Percentiles rank a stretch among this genome's conserved stretches.
phyloP scores from a whole-genome alignment of 2,329 filamentous ascomycete genomes.

The Cladorrhinum sp. region DNA sequence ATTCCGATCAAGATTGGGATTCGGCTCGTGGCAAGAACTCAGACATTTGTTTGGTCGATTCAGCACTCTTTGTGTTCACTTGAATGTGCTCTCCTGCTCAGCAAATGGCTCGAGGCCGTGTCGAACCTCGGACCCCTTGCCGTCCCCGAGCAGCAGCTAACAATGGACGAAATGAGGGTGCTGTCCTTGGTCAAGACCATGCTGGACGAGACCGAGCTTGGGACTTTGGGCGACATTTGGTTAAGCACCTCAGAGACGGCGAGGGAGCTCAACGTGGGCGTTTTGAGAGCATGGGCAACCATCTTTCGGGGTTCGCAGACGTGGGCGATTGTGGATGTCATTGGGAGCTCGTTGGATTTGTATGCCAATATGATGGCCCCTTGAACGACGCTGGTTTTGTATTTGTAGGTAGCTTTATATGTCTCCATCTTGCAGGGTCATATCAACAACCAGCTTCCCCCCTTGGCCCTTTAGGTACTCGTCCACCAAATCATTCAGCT shows the following conservation, averaged over 20 bases:
- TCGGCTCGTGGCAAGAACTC: slow-evolving; percentile 49
- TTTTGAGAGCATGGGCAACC: slow-evolving; percentile 21
- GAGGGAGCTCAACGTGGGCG: slow-evolving; percentile 13
- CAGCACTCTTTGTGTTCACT: slow-evolving; percentile 53
- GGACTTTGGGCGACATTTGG: slow-evolving; percentile 1
- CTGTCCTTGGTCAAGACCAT: slow-evolving; percentile 17
- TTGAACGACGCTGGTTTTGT: too few relatives aligned
- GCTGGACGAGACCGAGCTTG: slow-evolving; percentile 21
- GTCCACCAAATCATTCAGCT: slow-evolving; percentile 40
- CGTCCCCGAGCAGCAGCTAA: background rate
- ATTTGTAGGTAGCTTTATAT: too few relatives aligned
- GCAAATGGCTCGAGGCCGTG: slow-evolving; percentile 38
- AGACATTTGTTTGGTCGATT: slow-evolving; percentile 54
- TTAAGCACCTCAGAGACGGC: slow-evolving; percentile 5
- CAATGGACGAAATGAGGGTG: slow-evolving; percentile 12
- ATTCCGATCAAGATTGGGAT: slow-evolving; percentile 53
- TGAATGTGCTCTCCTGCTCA: slow-evolving; percentile 48
- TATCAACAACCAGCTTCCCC: slow-evolving; percentile 45
- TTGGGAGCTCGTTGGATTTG: slow-evolving; percentile 18
- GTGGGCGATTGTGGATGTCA: slow-evolving; percentile 21
- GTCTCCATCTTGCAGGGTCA: slow-evolving; percentile 20
- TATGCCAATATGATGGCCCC: slow-evolving; percentile 23
- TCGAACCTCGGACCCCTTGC: background rate
- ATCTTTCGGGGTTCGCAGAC: slow-evolving; percentile 21
- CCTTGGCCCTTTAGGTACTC: slow-evolving; percentile 43